Conservation (phyloP, 306 rosid species). For the Alnus rubra region DNA sequence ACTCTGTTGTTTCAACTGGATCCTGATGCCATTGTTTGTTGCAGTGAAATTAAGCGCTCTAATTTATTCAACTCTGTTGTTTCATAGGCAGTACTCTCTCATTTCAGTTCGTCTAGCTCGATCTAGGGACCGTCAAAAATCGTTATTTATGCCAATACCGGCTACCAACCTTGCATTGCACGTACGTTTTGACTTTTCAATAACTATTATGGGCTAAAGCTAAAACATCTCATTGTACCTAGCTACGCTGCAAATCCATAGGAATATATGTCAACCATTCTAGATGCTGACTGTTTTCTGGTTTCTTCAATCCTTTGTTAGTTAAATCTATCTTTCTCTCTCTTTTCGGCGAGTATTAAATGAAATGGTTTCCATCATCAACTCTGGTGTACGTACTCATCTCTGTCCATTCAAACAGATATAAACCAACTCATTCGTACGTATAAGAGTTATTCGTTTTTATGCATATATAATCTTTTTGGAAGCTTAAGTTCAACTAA, state of each 20-base stretch:
- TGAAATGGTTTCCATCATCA: not conserved
- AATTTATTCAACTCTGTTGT: too few species aligned
- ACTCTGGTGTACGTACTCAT: too few species aligned
- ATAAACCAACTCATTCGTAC: not conserved
- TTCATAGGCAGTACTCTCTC: too few species aligned
- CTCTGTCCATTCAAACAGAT: not conserved
- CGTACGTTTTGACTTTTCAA: not conserved
- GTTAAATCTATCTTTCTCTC: not conserved
- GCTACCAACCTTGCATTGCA: not conserved
- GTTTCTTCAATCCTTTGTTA: not conserved
- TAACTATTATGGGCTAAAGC: not conserved
- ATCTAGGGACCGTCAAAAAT: too few species aligned
- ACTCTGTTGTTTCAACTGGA: too few species aligned
- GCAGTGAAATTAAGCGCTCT: too few species aligned
- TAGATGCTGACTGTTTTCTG: not conserved
- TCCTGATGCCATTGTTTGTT: too few species aligned
- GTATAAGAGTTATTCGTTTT: not conserved
- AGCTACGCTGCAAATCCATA: not conserved
- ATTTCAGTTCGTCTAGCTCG: too few species aligned
- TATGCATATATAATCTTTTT: not conserved
- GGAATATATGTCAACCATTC: not conserved
- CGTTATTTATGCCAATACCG: too few species aligned
- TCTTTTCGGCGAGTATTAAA: not conserved
- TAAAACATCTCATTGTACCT: not conserved
- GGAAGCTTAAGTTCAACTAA: not conserved